Base-by-base conservation (phyloP, 2,329 filamentous ascomycete species). In the Ramularia endophylla region DNA sequence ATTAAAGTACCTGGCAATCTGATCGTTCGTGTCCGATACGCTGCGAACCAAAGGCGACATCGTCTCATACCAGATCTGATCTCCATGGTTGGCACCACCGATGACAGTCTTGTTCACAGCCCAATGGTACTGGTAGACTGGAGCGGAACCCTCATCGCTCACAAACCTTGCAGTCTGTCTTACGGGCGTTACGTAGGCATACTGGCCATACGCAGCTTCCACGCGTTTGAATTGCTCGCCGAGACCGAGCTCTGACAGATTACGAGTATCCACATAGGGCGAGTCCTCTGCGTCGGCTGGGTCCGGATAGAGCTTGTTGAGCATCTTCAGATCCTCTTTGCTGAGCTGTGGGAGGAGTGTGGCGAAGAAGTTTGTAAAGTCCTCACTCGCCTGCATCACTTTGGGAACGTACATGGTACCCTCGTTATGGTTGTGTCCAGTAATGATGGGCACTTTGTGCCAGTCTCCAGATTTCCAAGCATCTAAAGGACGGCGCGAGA, bases 361-460 rank as follows among this genome's bases (percentile, higher is more conserved):
- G 0, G 63, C 58, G 67, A 85, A 85, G 60, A 86, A 85, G 2
- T 59, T 44, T 3, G 67, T 68, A 57, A 85, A 82, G 8, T 80
- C 70, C 0, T 59, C 62, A 8, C 72, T 64, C 2, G 65, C 67
- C 11, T 68, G 63, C 39, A 74, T 67, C 5, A 59, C 52, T 11
- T 65, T 59, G 0, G 80, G 74, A 1, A 85, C 74, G 55, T 86
- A 87, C 27, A 70, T 59, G 1, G 78, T 72, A 12, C 82, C 83
- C 59, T 87, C 83, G 54, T 86, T 80, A 28, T 77, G 75, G 61
- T 80, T 81, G 66, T 80, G 87, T 6, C 83, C 83, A 0, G 81
- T 85, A 36, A 87, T 64, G 36, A 87, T 72, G 6, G 80, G 77
- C 6, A 81, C 67, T 48, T 70, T 69, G 50, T 80, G 69, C 57